These are phyloP conservation scores for Chamaenerion angustifolium DNA, from an alignment of 345 rosid species.

Conservation along the genomic window DNA sequence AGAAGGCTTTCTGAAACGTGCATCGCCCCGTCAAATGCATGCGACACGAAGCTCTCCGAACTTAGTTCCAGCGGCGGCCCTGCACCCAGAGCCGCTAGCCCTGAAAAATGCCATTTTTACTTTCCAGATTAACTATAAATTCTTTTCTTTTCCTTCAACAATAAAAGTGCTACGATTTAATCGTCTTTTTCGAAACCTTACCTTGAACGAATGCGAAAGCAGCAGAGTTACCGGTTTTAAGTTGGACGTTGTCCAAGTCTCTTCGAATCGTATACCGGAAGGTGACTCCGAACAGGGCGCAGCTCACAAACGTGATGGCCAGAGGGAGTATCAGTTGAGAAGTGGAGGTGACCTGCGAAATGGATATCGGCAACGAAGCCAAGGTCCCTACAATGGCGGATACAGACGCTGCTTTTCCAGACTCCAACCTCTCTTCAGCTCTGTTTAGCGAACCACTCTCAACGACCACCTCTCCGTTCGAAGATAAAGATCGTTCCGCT, in stretches of 20 bases:
- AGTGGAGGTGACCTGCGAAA: constrained; percentile 34
- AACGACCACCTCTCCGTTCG: constrained; percentile 2
- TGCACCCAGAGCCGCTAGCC: constrained; percentile 47
- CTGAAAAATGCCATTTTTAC: constrained; percentile 15
- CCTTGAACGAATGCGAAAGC: constrained; percentile 83
- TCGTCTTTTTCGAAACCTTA: constrained; percentile 8
- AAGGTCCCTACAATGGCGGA: constrained; percentile 71
- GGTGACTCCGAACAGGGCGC: constrained; percentile 78
- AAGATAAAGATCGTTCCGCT: constrained; percentile 47
- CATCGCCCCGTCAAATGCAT: constrained; percentile 26
- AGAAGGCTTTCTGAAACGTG: constrained; percentile 33
- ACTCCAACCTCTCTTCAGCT: constrained; percentile 67
- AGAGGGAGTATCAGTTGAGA: constrained; percentile 50
- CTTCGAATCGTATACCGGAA: constrained; percentile 65
- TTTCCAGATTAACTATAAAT: neutral
- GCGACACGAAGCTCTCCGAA: constrained; percentile 30
- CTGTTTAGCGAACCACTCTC: constrained; percentile 16
- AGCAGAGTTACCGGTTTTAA: constrained; percentile 60
- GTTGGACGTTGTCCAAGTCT: constrained; percentile 60
- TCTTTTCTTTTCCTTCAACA: neutral
- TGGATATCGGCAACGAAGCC: constrained; percentile 46
- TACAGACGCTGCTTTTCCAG: constrained; percentile 53
- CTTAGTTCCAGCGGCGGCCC: constrained; percentile 53
- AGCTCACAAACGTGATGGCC: constrained; percentile 51
- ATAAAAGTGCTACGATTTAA: neutral